These are phyloP conservation scores for Chaetomium sp. DNA, from an alignment of 2,329 filamentous ascomycete genomes.

Conservation along the genomic window DNA sequence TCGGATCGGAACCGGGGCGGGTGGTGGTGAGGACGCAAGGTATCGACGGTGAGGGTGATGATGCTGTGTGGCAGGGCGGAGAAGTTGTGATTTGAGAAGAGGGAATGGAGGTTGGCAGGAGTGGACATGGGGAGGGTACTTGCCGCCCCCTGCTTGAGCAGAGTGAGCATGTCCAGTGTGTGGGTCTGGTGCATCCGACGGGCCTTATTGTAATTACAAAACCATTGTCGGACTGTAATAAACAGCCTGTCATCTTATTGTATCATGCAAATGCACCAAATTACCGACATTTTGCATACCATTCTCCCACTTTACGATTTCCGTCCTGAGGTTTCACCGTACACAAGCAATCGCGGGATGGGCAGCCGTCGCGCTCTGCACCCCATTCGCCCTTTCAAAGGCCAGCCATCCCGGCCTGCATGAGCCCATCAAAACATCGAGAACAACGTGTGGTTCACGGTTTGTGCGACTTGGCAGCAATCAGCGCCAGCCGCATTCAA, in stretches of 20 bases:
- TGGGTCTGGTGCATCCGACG: not conserved
- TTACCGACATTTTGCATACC: not conserved
- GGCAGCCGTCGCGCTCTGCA: slow-evolving; percentile 6
- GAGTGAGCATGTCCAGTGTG: not conserved
- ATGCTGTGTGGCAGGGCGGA: slow-evolving; percentile 7
- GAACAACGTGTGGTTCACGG: not conserved
- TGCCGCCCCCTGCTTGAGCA: slow-evolving; percentile 1
- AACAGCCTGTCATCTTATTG: not conserved
- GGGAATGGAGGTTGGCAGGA: slow-evolving; percentile 11
- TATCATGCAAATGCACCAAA: not conserved
- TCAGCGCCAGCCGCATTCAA: slow-evolving; percentile 2
- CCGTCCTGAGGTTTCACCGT: not conserved
- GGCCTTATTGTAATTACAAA: not conserved
- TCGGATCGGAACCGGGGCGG: not conserved
- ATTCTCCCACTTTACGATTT: not conserved
- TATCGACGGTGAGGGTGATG: slow-evolving; percentile 3
- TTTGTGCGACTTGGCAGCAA: not conserved
- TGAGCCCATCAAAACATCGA: slow-evolving; percentile 13
- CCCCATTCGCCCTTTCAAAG: slow-evolving; percentile 5
- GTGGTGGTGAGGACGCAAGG: not conserved
- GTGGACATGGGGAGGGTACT: slow-evolving; percentile 7
- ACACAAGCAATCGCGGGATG: not conserved
- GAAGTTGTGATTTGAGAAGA: slow-evolving; percentile 5
- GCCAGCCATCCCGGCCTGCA: slow-evolving; percentile 6
- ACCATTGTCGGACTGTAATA: not conserved